Evolutionary conservation across 2,329 filamentous ascomycete species (phyloP), one percentile per base, ranked within the genome.

Genomic region (Aspergillus sp.): DNA sequence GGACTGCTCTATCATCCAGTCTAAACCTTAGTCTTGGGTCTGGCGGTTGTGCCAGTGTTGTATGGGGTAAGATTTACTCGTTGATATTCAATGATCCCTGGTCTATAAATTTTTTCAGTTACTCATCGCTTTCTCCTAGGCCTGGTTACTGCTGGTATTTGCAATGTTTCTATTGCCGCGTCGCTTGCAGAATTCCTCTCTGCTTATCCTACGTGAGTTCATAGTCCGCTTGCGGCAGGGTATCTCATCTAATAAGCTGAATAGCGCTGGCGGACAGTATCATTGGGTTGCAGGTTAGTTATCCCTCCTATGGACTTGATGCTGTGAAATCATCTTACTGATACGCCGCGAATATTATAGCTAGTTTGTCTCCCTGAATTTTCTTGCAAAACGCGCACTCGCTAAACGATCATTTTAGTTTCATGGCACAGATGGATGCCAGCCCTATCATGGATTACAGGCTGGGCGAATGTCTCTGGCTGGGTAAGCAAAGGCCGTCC

Each of bases 181-280:
- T 89, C 86, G 4, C 78, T 91, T 27, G 87, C 88, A 48, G 89
- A 91, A 70, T 91, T 89, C 67, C 76, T 89, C 9, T 87, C 85
- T 0, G 85, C 86, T 0, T 89, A 86, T 68, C 82, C 77, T 22
- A 85, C 77, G 70, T 73, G 55, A 65, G 70, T 68, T 40, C 7
- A n/a, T 34, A n/a, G 2, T 24, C n/a, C 17, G 15, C 4, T 17
- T 49, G 48, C 17, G 20, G 39, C 13, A 46, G 27, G 5, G 27
- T 3, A 7, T 20, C 17, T 13, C 11, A 9, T 57, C 63, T 70
- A 51, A 69, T 57, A 12, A 12, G 9, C 42, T 20, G 17, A 12
- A n/a, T 30, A 73, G 70, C 2, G 83, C 83, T 3, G 83, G 82
- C 62, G 86, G 83, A 13, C 83, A 88, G 71, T 90, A 91, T 63